Evolutionary conservation across 495 filamentous ascomycete species (phyloP), one percentile per base, ranked within the genome.

Genomic region (Lichenothelia convexa): DNA sequence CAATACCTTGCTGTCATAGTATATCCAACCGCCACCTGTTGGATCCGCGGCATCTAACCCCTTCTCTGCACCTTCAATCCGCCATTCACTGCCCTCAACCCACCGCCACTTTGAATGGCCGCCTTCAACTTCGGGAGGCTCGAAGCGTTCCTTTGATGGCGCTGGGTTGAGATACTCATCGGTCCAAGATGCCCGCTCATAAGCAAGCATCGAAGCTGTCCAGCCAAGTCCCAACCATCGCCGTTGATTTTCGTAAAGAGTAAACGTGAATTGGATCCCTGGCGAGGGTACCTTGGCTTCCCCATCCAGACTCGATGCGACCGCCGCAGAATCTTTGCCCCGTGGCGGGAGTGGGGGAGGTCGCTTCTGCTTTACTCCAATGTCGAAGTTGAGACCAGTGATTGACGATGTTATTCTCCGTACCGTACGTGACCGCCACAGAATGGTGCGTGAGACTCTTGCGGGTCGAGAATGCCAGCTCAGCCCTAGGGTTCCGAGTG

Each of bases 171-270:
- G 66, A 51, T 94, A 81, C 54, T 99, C 91, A 48, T 99, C 89
- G 4, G 91, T 94, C 85, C 86, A 99, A 1, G 86, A 63, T 4
- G 72, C 68, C 21, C 89, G 70, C 49, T 99, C 89, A 43, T 93
- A 81, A 0, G 81, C 73, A 43, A 97, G 79, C 22, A 95, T 57
- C 4, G 76, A 89, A 9, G 75, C 75, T 0, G 91, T 95, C 89
- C 89, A 99, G 3, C 89, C 89, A 15, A 95, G 63, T 2, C 85
- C 91, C 9, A 95, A 55, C 89, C 89, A 99, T 26, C 89, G 72
- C 18, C 89, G 75, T 55, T 99, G 87, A 44, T 99, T 99, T 51
- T 99, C 89, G 48, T 80, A 95, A 2, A 95, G 66, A 34, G 86
- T 78, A 44, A 99, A 99, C 0, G 89, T 95, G 52, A 99, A 95